A percentile compares a stretch with the other conserved stretches of the same genome.
Evolutionary conservation across 345 rosid species (phyloP).

Genomic region (Garcia nutans): DNA sequence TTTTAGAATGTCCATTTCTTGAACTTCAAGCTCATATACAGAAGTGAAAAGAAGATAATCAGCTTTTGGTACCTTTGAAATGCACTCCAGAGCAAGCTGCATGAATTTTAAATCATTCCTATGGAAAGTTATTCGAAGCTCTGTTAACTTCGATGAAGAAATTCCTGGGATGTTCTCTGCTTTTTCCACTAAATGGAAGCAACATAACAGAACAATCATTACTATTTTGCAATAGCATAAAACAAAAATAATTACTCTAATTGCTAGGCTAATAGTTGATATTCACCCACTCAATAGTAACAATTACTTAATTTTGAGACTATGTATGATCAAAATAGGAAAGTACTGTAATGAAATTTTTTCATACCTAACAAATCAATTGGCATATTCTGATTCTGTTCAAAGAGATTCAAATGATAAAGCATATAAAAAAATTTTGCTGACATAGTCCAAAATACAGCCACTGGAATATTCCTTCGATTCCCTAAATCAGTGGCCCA

Average conservation of each 20-base stretch:
- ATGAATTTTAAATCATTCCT: background rate
- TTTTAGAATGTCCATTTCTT: constrained; percentile 10
- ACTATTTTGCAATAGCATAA: no score
- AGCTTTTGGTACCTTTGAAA: constrained; percentile 8
- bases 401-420: background rate
- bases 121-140: constrained; percentile 8
- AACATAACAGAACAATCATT: background rate
- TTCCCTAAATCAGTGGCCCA: constrained; percentile 25
- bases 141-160: constrained; percentile 6
- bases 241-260: no score
- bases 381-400: background rate
- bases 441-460: constrained; percentile 27
- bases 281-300: no score
- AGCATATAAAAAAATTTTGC: background rate
- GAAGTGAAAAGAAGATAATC: constrained; percentile 18
- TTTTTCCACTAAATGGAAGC: background rate
- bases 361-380: background rate
- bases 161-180: constrained; percentile 11
- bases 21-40: constrained; percentile 19
- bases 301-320: no score
- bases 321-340: no score
- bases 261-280: no score
- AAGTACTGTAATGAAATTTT: background rate
- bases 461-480: constrained; percentile 37
- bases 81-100: constrained; percentile 10